Evolutionary conservation across 768 basidiomycete species (phyloP).

Genomic region (Trametes cubensis): DNA sequence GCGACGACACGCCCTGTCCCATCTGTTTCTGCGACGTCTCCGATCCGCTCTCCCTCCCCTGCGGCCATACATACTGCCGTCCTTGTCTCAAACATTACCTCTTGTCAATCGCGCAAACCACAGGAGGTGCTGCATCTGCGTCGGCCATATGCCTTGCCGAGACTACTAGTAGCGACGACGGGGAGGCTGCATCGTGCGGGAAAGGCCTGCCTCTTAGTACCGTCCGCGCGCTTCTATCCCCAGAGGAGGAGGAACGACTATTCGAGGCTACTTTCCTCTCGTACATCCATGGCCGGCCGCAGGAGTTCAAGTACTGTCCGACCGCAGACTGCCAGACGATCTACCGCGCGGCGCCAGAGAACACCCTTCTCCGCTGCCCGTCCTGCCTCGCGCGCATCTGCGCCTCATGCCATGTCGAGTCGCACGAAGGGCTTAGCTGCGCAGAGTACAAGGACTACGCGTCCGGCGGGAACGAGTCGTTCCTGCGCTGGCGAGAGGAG

Average conservation of each 20-base stretch:
- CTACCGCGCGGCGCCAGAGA: conserved; percentile 38
- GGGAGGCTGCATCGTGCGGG: conserved; percentile 32
- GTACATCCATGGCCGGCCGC: conserved; percentile 43
- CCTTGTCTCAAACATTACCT: conserved; percentile 46
- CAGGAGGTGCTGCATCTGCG: conserved; percentile 25
- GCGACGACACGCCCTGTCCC: conserved; percentile 26
- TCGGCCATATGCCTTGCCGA: conserved; percentile 45
- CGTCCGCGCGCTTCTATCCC: conserved; percentile 40
- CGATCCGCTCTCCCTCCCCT: conserved; percentile 35
- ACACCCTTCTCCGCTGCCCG: conserved; percentile 39
- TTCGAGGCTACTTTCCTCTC: conserved; percentile 46
- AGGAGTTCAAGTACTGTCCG: conserved; percentile 58
- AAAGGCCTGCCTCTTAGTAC: conserved; percentile 42
- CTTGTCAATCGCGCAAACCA: conserved; percentile 1
- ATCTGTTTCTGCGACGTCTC: conserved; percentile 34
- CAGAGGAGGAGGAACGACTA: conserved; percentile 42
- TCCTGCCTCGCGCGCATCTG: conserved; percentile 43
- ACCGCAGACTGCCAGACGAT: conserved; percentile 52
- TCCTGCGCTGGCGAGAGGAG: conserved; percentile 32
- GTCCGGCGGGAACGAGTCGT: conserved; percentile 21
- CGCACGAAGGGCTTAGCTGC: conserved; percentile 47
- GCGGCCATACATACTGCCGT: conserved; percentile 56
- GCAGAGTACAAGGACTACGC: conserved; percentile 26
- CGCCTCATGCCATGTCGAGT: conserved; percentile 40
- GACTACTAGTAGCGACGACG: conserved; percentile 13